Percentiles rank a stretch among this genome's conserved stretches.
Evolutionary conservation across 768 basidiomycete species (phyloP).

Genomic region (Crassisporium funariophilum): DNA sequence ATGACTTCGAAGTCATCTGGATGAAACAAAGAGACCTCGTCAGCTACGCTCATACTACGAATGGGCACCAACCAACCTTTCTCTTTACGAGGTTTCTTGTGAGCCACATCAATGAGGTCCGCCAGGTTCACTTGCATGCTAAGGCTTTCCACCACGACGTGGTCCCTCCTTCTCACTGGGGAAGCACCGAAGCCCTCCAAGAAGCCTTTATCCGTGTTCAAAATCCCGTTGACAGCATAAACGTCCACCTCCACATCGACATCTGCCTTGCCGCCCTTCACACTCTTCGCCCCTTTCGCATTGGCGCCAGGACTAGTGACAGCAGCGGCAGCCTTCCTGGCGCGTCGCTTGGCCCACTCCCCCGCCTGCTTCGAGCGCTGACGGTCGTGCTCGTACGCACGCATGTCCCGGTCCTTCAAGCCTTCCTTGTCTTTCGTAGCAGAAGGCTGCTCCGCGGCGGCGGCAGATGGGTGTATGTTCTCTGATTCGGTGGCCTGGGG

Average conservation of each 20-base stretch:
- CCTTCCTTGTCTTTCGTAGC: background rate
- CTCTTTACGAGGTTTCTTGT: slow-evolving; percentile 41
- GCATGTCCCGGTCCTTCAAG: slow-evolving; percentile 37
- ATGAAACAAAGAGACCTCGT: slow-evolving; percentile 5
- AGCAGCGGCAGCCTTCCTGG: slow-evolving; percentile 30
- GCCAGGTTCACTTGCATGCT: slow-evolving; percentile 33
- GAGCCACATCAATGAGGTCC: slow-evolving; percentile 26
- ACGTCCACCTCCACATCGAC: slow-evolving; percentile 19
- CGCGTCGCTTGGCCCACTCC: slow-evolving; percentile 38
- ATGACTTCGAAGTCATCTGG: slow-evolving; percentile 59
- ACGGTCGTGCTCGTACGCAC: slow-evolving; percentile 52
- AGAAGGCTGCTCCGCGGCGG: no score
- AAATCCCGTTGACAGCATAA: slow-evolving; percentile 10
- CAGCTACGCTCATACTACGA: background rate
- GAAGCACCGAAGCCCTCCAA: slow-evolving; percentile 1
- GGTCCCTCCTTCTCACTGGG: background rate
- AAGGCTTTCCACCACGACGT: slow-evolving; percentile 3
- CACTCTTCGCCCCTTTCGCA: slow-evolving; percentile 6
- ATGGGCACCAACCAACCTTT: slow-evolving; percentile 35
- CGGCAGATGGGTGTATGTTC: background rate
- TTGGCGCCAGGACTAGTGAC: background rate
- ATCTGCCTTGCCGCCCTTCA: slow-evolving; percentile 1
- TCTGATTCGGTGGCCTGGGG: background rate
- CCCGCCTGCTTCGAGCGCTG: slow-evolving; percentile 48
- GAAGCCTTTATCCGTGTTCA: slow-evolving; percentile 1